Percentiles rank a stretch among this genome's conserved stretches.
phyloP scores from a whole-genome alignment of 495 filamentous ascomycete species.

The Neurospora sp. region DNA sequence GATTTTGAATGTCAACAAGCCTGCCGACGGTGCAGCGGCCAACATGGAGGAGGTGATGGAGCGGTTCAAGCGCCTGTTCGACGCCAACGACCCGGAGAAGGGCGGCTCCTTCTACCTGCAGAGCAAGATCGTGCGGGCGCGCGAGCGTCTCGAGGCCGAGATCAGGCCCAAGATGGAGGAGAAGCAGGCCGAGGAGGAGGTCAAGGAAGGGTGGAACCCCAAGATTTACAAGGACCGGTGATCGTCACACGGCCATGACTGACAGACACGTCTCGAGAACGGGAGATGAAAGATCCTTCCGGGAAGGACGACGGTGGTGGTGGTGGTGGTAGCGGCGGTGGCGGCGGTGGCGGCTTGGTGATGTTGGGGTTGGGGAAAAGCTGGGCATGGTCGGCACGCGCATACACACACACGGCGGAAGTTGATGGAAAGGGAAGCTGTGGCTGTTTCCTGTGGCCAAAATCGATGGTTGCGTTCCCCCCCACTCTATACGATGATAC shows the following conservation, averaged over 20 bases:
- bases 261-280: background rate
- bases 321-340: too few species aligned
- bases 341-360: background rate
- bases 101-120: slow-evolving; percentile 97
- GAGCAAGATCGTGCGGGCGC: slow-evolving; percentile 85
- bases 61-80: slow-evolving; percentile 91
- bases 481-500: background rate
- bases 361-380: background rate
- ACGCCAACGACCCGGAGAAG: slow-evolving; percentile 85
- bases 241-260: slow-evolving; percentile 4
- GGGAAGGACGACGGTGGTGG: background rate
- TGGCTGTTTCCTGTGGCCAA: background rate
- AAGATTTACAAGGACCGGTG: slow-evolving; percentile 88
- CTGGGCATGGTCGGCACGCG: background rate
- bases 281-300: background rate
- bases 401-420: background rate
- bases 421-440: background rate
- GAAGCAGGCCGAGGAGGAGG: slow-evolving; percentile 49
- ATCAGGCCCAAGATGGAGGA: slow-evolving; percentile 43
- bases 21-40: slow-evolving; percentile 57
- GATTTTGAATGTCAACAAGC: slow-evolving; percentile 92
- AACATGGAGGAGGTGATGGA: slow-evolving; percentile 69
- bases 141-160: slow-evolving; percentile 88
- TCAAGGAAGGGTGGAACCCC: slow-evolving; percentile 81
- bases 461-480: background rate